Percentiles rank a stretch among this genome's conserved stretches.
Conservation (phyloP, 305 asterid species). For the Fraxinus paxiana region DNA sequence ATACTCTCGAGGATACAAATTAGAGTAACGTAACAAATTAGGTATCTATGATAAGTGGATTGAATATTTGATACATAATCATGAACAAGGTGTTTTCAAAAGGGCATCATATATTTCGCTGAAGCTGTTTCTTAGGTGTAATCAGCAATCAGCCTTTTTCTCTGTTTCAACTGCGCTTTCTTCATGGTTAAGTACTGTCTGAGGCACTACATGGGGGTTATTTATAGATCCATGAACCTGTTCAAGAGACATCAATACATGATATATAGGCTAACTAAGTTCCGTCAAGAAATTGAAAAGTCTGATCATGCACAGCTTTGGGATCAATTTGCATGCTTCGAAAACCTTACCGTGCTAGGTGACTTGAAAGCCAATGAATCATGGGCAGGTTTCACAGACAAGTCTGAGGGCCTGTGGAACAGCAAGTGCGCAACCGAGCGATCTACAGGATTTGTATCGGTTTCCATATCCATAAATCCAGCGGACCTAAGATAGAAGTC, state of each 20-base stretch:
- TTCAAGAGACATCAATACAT: background rate
- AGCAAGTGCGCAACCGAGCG: constrained; percentile 80
- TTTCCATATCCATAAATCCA: constrained; percentile 68
- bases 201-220: background rate
- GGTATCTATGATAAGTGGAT: background rate
- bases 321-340: background rate
- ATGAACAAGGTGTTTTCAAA: background rate
- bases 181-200: background rate
- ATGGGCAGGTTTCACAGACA: constrained; percentile 32
- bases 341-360: constrained; percentile 37
- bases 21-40: background rate
- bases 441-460: constrained; percentile 79
- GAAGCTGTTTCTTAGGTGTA: background rate
- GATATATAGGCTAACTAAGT: background rate
- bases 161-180: background rate
- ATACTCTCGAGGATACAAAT: background rate
- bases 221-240: background rate
- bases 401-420: constrained; percentile 71
- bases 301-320: background rate
- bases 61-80: background rate
- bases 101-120: background rate
- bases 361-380: constrained; percentile 33
- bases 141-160: background rate
- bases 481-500: constrained; percentile 28
- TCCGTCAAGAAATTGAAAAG: background rate